These are phyloP conservation scores for Epichloe uncinata DNA, from an alignment of 2,329 filamentous ascomycete genomes.

Conservation along the genomic window DNA sequence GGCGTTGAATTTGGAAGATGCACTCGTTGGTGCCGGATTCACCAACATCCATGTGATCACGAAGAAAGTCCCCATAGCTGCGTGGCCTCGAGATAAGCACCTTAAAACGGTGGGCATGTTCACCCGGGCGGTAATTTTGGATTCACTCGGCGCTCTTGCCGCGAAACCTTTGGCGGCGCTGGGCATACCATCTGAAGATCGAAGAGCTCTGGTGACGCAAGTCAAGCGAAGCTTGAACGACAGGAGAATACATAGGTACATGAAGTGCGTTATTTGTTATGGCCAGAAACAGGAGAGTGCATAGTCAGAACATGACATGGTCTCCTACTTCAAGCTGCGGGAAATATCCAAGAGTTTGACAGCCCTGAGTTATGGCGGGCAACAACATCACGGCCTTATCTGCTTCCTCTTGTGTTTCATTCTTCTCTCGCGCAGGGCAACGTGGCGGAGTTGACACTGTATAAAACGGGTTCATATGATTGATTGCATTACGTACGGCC, in stretches of 20 bases:
- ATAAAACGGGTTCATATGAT: not conserved
- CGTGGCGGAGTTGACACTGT: not conserved
- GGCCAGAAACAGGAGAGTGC: slow-evolving; percentile 24
- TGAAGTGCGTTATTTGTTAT: slow-evolving; percentile 29
- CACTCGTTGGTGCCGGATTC: slow-evolving; percentile 30
- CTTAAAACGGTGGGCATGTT: slow-evolving; percentile 29
- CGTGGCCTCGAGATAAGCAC: slow-evolving; percentile 28
- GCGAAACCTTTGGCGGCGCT: slow-evolving; percentile 27
- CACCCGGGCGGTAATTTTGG: slow-evolving; percentile 28
- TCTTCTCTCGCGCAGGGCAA: no score
- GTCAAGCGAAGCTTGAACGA: slow-evolving; percentile 23
- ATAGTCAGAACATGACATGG: not conserved
- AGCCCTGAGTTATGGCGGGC: not conserved
- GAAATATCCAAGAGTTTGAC: not conserved
- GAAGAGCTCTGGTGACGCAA: slow-evolving; percentile 18
- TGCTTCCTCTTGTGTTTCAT: not conserved
- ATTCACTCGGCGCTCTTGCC: slow-evolving; percentile 28
- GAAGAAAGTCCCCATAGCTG: slow-evolving; percentile 32
- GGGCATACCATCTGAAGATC: slow-evolving; percentile 21
- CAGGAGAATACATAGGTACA: slow-evolving; percentile 26
- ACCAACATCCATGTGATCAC: slow-evolving; percentile 27
- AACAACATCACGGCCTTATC: not conserved
- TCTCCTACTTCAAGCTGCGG: not conserved
- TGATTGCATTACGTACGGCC: not conserved
- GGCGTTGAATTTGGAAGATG: slow-evolving; percentile 19